Evolutionary conservation across 495 filamentous ascomycete genomes (phyloP).

Genomic region (Xylaria venustula): DNA sequence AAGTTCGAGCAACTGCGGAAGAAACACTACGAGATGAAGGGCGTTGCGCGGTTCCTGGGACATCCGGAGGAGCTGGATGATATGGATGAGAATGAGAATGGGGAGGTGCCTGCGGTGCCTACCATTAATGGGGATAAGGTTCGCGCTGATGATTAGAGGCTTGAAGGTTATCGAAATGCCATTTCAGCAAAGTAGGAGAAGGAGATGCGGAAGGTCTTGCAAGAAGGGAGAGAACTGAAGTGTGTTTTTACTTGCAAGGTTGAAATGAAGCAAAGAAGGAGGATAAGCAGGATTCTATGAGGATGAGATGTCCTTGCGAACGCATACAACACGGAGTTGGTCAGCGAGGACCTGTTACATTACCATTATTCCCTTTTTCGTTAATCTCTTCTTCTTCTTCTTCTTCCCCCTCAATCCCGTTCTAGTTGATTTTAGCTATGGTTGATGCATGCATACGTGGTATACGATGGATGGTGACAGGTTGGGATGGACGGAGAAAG

Average conservation of each 20-base stretch:
- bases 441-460: not conserved
- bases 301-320: not conserved
- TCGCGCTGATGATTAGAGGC: constrained; percentile 26
- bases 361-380: not conserved
- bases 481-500: not conserved
- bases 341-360: not conserved
- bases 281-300: not conserved
- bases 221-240: too few relatives aligned
- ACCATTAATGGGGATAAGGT: constrained; percentile 33
- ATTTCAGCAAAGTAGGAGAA: too few relatives aligned
- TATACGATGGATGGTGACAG: not conserved
- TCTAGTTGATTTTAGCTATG: not conserved
- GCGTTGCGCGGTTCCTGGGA: constrained; percentile 84
- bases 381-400: not conserved
- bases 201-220: too few relatives aligned
- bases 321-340: constrained; percentile 3
- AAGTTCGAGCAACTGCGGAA: constrained; percentile 88
- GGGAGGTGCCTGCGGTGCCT: constrained; percentile 32
- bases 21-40: constrained; percentile 98
- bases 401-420: not conserved
- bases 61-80: constrained; percentile 56
- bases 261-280: not conserved
- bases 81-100: constrained; percentile 47
- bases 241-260: too few relatives aligned
- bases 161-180: too few relatives aligned